Evolutionary conservation across 331 rosid species (phyloP).

Genomic region (Malus hybrid): DNA sequence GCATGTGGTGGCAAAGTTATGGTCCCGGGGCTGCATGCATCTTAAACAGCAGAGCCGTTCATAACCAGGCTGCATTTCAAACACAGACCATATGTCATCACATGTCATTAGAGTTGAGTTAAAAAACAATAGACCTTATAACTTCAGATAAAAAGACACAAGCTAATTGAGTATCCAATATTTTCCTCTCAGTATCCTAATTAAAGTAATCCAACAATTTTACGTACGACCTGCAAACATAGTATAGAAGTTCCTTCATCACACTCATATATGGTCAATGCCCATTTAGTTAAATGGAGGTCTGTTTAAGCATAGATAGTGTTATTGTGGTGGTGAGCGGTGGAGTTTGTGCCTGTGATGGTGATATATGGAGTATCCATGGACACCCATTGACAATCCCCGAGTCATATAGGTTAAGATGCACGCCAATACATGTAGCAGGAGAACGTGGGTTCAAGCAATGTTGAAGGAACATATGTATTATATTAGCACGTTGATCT

Average conservation of each 20-base stretch:
- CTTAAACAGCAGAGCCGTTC: constrained; percentile 84
- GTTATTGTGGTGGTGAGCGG: too few species aligned
- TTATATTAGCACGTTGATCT: neutral
- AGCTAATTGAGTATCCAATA: neutral
- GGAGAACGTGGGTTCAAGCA: neutral
- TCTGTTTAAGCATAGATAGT: too few species aligned
- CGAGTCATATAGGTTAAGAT: neutral
- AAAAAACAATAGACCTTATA: neutral
- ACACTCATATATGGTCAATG: too few species aligned
- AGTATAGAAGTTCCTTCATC: neutral
- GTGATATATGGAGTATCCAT: too few species aligned
- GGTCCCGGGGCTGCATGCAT: constrained; percentile 93
- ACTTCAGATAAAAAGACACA: neutral
- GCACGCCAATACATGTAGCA: neutral
- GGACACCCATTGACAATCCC: too few species aligned
- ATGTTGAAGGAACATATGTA: neutral
- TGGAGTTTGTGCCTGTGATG: too few species aligned
- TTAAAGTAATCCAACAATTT: neutral
- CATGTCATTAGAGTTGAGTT: neutral
- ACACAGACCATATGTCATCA: neutral
- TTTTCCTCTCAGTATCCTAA: neutral
- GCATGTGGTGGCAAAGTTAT: constrained; percentile 84
- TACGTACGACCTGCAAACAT: neutral
- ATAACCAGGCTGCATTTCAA: constrained; percentile 66
- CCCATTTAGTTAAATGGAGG: too few species aligned